Evolutionary conservation across 73 alveolate genomes (phyloP).

Genomic region (Paramecium pentaurelia): DNA sequence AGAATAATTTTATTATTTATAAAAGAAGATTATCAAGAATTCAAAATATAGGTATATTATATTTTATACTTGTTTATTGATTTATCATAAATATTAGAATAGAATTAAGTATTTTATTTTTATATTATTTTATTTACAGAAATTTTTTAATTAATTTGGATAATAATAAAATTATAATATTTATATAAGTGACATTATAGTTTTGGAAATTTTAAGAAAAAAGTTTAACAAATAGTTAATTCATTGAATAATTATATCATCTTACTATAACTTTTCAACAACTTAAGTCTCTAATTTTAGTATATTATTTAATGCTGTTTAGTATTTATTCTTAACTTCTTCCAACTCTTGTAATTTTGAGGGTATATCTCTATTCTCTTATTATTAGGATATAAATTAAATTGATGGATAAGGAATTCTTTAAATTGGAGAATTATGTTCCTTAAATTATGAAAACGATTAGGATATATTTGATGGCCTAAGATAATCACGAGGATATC

Average conservation of each 20-base stretch:
- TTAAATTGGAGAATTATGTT: not conserved
- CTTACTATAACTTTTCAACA: slow-evolving; percentile 6
- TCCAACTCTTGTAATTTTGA: slow-evolving; percentile 33
- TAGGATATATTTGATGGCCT: not conserved
- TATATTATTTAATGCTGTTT: not conserved
- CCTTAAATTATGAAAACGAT: not conserved
- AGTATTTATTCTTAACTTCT: slow-evolving; percentile 26
- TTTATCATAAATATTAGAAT: too few relatives aligned
- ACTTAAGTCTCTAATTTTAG: slow-evolving; percentile 32
- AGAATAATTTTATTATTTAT: not conserved
- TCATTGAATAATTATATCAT: slow-evolving; percentile 18
- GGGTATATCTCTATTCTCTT: slow-evolving; percentile 24
- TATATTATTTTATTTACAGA: too few relatives aligned
- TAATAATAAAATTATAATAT: too few relatives aligned
- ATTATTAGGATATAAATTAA: not conserved
- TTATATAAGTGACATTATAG: too few relatives aligned
- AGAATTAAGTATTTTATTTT: too few relatives aligned
- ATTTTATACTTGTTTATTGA: too few relatives aligned
- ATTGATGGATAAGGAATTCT: not conserved
- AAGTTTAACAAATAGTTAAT: not conserved
- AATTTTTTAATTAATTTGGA: too few relatives aligned
- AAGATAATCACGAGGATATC: not conserved
- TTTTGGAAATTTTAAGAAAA: not conserved
- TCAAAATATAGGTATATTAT: not conserved
- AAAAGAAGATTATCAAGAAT: not conserved